phyloP scores from a whole-genome alignment of 2,329 filamentous ascomycete species.

The Alternaria incomplexa region DNA sequence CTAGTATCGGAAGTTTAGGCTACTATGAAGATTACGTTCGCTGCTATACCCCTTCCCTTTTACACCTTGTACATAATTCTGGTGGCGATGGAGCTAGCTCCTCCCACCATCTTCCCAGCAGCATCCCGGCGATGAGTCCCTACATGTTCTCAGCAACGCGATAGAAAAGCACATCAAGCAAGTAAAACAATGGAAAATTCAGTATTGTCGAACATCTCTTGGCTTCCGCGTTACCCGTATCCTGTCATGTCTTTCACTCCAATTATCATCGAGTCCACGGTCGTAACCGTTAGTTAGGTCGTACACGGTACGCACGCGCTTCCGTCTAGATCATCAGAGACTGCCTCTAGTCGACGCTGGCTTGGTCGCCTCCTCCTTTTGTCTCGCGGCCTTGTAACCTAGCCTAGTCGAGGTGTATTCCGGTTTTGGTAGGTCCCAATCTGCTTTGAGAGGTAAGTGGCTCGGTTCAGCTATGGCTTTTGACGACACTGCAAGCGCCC shows the following conservation, averaged over 20 bases:
- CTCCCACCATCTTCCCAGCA: neutral
- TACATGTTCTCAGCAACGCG: neutral
- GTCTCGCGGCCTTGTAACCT: neutral
- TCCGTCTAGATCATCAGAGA: neutral
- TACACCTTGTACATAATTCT: slow-evolving; percentile 29
- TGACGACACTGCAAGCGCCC: neutral
- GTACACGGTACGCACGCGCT: slow-evolving; percentile 5
- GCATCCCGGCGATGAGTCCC: slow-evolving; percentile 3
- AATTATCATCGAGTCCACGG: neutral
- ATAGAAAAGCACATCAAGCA: neutral
- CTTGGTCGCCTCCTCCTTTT: neutral
- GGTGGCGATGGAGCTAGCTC: slow-evolving; percentile 4
- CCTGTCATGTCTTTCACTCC: neutral
- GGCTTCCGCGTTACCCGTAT: neutral
- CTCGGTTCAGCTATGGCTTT: neutral
- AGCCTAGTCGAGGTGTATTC: neutral
- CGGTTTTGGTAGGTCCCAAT: neutral
- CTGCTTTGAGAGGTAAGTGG: neutral
- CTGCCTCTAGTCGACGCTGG: neutral
- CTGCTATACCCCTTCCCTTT: slow-evolving; percentile 23
- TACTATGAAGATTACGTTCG: slow-evolving; percentile 23
- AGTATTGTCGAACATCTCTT: neutral
- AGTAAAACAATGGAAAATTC: slow-evolving; percentile 7
- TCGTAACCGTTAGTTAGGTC: slow-evolving; percentile 1
- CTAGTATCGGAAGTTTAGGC: slow-evolving; percentile 1